A percentile compares a stretch with the other conserved stretches of the same genome.
phyloP scores from a whole-genome alignment of 371 early-diverging fungal species.

The Batrachochytrium dendrobatidis region DNA sequence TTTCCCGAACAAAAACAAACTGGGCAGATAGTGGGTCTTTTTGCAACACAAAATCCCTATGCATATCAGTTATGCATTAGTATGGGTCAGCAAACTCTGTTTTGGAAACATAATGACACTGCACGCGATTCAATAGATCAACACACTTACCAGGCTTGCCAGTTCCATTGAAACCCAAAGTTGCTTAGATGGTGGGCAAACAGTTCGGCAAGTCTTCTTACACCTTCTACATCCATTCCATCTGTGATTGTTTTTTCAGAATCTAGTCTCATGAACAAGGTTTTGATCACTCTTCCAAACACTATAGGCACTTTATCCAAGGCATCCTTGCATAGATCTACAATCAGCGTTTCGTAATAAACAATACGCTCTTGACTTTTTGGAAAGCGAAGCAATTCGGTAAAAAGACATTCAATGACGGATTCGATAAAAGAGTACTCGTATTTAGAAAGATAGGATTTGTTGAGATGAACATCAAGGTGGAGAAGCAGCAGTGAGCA shows the following conservation, averaged over 20 bases:
- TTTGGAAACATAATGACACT: background rate
- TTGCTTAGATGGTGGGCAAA: slow-evolving; percentile 88
- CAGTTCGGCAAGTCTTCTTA: slow-evolving; percentile 73
- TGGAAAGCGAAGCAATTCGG: slow-evolving; percentile 66
- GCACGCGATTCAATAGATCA: slow-evolving; percentile 7
- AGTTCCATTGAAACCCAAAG: slow-evolving; percentile 86
- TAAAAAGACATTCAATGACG: slow-evolving; percentile 53
- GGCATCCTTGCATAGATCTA: slow-evolving; percentile 73
- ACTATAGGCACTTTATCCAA: slow-evolving; percentile 57
- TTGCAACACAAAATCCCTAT: background rate
- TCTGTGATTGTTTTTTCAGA: slow-evolving; percentile 10
- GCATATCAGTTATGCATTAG: background rate
- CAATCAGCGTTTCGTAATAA: slow-evolving; percentile 73
- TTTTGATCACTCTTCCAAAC: slow-evolving; percentile 53
- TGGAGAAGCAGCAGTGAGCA: slow-evolving; percentile 21
- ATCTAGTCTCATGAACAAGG: slow-evolving; percentile 55
- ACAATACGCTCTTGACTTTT: slow-evolving; percentile 54
- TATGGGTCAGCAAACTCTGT: background rate
- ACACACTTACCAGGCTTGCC: slow-evolving; percentile 68
- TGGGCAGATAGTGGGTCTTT: slow-evolving; percentile 18
- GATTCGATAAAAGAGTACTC: slow-evolving; percentile 28
- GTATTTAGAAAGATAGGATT: slow-evolving; percentile 12
- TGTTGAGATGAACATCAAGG: slow-evolving; percentile 19
- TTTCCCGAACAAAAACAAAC: slow-evolving; percentile 67
- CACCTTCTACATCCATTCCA: slow-evolving; percentile 78